Percentiles rank a stretch among this genome's conserved stretches.
Evolutionary conservation across 116 monocot species (phyloP).

Genomic region (Cymodocea nodosa): DNA sequence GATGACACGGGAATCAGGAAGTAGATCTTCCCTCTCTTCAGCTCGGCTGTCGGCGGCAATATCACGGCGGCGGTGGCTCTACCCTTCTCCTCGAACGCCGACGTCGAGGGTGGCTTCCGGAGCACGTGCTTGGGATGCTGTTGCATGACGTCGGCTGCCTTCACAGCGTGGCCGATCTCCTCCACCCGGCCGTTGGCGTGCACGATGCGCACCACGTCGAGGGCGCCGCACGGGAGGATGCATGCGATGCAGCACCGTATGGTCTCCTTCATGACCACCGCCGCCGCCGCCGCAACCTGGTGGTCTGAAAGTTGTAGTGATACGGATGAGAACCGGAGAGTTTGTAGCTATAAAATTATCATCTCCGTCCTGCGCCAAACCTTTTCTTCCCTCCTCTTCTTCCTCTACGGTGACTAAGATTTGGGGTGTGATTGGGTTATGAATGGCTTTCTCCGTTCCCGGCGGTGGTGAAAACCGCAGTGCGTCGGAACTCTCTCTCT

Average conservation of each 20-base stretch:
- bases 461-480: no score
- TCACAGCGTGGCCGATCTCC: slow-evolving; percentile 46
- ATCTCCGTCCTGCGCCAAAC: no score
- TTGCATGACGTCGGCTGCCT: slow-evolving; percentile 50
- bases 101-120: slow-evolving; percentile 27
- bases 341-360: no score
- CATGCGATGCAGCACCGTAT: slow-evolving; percentile 84
- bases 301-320: not conserved
- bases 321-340: not conserved
- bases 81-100: slow-evolving; percentile 9
- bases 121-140: slow-evolving; percentile 75
- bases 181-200: slow-evolving; percentile 80
- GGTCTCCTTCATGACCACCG: slow-evolving; percentile 31
- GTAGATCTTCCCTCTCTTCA: slow-evolving; percentile 75
- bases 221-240: slow-evolving; percentile 85
- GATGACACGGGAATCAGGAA: slow-evolving; percentile 49
- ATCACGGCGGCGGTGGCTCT: slow-evolving; percentile 13
- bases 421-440: no score
- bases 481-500: no score
- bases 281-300: not conserved
- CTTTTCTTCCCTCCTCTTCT: no score
- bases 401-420: no score
- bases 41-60: slow-evolving; percentile 52
- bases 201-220: slow-evolving; percentile 79
- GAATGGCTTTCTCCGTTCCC: no score